Base-by-base conservation (phyloP, 225 moss, liverwort and hornwort genomes). In the Anthoceros angustus region DNA sequence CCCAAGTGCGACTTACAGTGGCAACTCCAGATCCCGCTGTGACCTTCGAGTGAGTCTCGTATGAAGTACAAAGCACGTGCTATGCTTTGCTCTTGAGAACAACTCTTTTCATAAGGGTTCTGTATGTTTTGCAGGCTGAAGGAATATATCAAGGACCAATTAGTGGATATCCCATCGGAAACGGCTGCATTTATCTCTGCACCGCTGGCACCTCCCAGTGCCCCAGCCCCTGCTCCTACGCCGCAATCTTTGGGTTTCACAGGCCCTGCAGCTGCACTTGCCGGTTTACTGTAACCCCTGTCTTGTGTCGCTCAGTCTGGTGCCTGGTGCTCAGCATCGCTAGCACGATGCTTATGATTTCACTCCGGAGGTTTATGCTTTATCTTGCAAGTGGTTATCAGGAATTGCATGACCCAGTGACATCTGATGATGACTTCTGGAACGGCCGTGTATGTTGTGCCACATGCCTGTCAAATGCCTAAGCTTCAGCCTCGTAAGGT, bases 1-100 rank as follows among this genome's bases (percentile, higher is more conserved):
- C 94, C 60, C 94, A 94, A 78, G 79, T 94, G 76, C 84, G 94
- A 67, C 72, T 94, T 66, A 94, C 94, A 55, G 94, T 85, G 67
- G 90, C 94, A 49, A 86, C 94, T 60, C 88, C 82, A 68, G 90
- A 90, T 61, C 71, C 87, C 63, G 86, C 71, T 62, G 84, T 81
- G 32, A 88, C 90, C 49, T 94, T 86, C 42, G 94, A 94, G 94
- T 94, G 74, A 78, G 81, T 75, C 7, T 55, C 16, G n/a, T 12
- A 55, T 55, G 0, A 0, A 18, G 55, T 23, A 18, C 5, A 12
- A 3, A 55, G 14, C 46, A 5, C 14, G n/a, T 55, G 7, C 55
- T 20, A 7, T 18, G 55, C n/a, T 15, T 0, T 55, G 55, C 7
- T 55, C 23, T 7, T 55, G 12, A 23, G 16, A 18, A 23, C n/a